A percentile compares a stretch with the other conserved stretches of the same genome.
phyloP scores from a whole-genome alignment of 2,329 filamentous ascomycete species.

The Fusarium buxicola region DNA sequence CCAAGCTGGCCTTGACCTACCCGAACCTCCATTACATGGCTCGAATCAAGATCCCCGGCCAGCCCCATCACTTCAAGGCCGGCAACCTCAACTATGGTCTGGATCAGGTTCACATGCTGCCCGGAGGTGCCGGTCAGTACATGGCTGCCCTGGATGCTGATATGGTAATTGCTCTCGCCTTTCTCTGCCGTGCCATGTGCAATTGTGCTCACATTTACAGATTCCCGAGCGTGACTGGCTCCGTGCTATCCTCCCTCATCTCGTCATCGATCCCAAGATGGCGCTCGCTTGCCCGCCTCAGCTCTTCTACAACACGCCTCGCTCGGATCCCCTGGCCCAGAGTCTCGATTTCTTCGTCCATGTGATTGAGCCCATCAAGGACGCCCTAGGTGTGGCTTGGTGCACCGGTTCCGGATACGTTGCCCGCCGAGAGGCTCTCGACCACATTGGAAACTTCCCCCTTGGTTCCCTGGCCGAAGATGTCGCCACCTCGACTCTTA shows the following conservation, averaged over 20 bases:
- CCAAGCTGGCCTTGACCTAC: constrained; percentile 53
- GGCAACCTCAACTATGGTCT: constrained; percentile 73
- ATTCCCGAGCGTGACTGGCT: constrained; percentile 72
- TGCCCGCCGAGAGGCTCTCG: constrained; percentile 68
- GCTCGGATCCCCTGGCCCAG: constrained; percentile 68
- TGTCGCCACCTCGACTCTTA: constrained; percentile 67
- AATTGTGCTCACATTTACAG: constrained; percentile 44
- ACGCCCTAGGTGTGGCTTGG: constrained; percentile 67
- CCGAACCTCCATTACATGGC: constrained; percentile 66
- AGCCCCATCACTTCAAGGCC: constrained; percentile 70
- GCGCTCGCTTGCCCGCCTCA: constrained; percentile 71
- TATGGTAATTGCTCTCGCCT: constrained; percentile 58
- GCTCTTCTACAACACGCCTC: constrained; percentile 72
- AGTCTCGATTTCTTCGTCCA: constrained; percentile 70
- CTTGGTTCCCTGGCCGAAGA: constrained; percentile 71
- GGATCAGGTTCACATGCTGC: constrained; percentile 61
- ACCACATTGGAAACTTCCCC: constrained; percentile 71
- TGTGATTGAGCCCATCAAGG: constrained; percentile 62
- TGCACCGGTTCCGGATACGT: constrained; percentile 74
- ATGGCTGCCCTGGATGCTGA: constrained; percentile 75
- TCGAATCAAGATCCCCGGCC: constrained; percentile 60
- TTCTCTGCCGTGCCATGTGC: rapidly evolving
- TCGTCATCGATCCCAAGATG: constrained; percentile 67
- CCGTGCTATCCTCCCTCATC: constrained; percentile 68
- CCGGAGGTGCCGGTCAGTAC: constrained; percentile 66